phyloP scores from a whole-genome alignment of 345 rosid genomes.

The Firmiana major region DNA sequence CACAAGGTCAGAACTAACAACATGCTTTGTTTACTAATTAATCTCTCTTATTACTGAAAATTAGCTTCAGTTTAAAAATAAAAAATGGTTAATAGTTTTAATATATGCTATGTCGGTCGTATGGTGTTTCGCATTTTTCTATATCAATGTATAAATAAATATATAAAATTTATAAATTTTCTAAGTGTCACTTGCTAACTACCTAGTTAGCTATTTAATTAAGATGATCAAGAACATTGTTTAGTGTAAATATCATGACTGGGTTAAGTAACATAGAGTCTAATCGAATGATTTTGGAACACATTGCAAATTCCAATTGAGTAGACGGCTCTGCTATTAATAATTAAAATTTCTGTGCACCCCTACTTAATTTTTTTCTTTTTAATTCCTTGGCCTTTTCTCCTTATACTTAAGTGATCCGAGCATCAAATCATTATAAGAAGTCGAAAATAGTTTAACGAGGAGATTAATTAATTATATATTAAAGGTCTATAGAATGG shows the following conservation, averaged over 20 bases:
- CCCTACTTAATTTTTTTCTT: background rate
- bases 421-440: background rate
- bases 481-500: background rate
- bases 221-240: background rate
- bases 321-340: constrained; percentile 7
- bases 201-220: background rate
- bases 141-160: background rate
- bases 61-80: background rate
- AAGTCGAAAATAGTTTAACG: background rate
- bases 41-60: background rate
- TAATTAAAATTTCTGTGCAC: background rate
- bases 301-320: constrained; percentile 3
- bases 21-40: background rate
- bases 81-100: background rate
- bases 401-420: background rate
- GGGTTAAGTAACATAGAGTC: background rate
- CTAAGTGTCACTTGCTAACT: background rate
- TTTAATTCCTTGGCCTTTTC: background rate
- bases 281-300: constrained; percentile 13
- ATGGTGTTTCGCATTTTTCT: constrained; percentile 1
- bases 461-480: background rate
- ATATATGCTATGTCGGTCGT: background rate
- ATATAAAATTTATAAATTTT: background rate
- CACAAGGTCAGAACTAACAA: too few relatives aligned
- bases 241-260: background rate